A percentile compares a stretch with the other conserved stretches of the same genome.
These are phyloP conservation scores for Elongisporangium anandrum DNA, from an alignment of 352 stramenopile species.

Conservation along the genomic window DNA sequence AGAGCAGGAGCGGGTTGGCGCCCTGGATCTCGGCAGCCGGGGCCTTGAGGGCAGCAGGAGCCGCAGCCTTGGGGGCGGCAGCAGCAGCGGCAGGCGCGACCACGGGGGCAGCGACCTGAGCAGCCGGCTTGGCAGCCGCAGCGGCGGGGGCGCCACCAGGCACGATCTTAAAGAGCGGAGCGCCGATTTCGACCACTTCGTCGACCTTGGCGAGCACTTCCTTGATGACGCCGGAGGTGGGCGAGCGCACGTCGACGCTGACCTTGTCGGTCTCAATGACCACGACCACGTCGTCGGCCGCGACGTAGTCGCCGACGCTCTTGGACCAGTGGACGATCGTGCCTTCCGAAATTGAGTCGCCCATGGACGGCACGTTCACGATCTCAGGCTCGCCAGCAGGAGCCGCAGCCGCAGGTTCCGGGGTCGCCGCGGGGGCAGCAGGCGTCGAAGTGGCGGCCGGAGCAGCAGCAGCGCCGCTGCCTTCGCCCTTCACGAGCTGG, in stretches of 20 bases:
- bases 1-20: constrained; percentile 45
- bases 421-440: constrained; percentile 14
- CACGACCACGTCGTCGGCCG: constrained; percentile 93
- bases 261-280: constrained; percentile 97
- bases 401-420: constrained; percentile 7
- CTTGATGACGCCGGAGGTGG: constrained; percentile 84
- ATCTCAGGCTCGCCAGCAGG: constrained; percentile 27
- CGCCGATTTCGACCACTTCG: constrained; percentile 94
- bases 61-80: constrained; percentile 8
- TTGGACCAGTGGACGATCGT: constrained; percentile 95
- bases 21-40: neutral
- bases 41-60: constrained; percentile 6
- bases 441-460: constrained; percentile 6
- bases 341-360: constrained; percentile 96
- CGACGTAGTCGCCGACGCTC: constrained; percentile 86
- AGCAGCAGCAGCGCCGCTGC: constrained; percentile 7
- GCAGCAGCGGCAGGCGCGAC: constrained; percentile 10
- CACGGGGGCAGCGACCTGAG: constrained; percentile 12
- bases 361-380: constrained; percentile 79
- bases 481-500: constrained; percentile 86
- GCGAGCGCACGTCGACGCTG: constrained; percentile 86
- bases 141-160: constrained; percentile 53
- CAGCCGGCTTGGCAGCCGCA: constrained; percentile 16
- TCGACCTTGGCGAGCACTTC: constrained; percentile 93
- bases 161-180: constrained; percentile 86